Evolutionary conservation across 1,139 yeast genomes (phyloP).

Genomic region (Oligophagozyma castellii): DNA sequence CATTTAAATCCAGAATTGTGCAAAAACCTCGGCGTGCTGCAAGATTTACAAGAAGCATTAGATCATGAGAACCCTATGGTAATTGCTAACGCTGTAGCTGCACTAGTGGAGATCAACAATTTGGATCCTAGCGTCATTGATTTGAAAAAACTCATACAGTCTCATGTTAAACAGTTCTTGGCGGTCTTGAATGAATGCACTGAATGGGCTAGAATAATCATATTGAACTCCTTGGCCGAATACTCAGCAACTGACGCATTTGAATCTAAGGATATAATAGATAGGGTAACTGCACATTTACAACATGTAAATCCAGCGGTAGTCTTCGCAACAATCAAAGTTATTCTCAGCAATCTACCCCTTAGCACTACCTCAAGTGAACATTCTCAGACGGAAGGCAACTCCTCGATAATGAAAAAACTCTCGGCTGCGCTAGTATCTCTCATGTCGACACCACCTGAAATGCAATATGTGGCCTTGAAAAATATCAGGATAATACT

Average conservation of each 20-base stretch:
- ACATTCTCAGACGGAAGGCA: constrained; percentile 13
- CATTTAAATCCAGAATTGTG: constrained; percentile 75
- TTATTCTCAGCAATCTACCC: constrained; percentile 62
- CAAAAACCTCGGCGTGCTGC: constrained; percentile 75
- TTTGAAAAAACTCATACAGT: constrained; percentile 22
- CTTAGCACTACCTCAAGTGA: too few relatives aligned
- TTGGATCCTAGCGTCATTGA: constrained; percentile 38
- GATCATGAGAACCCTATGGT: constrained; percentile 94
- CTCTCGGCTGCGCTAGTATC: constrained; percentile 89
- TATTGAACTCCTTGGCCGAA: constrained; percentile 67
- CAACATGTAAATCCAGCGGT: constrained; percentile 98
- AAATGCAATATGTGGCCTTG: constrained; percentile 89
- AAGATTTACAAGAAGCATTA: constrained; percentile 51
- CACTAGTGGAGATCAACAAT: constrained; percentile 71
- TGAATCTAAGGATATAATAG: constrained; percentile 79
- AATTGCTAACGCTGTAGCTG: constrained; percentile 81
- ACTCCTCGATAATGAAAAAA: constrained; percentile 35
- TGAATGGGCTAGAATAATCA: constrained; percentile 96
- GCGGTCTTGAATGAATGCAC: constrained; percentile 91
- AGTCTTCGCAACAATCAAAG: constrained; percentile 76
- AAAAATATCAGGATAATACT: constrained; percentile 82
- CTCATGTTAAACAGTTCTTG: constrained; percentile 38
- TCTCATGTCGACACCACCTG: constrained; percentile 74
- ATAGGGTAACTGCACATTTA: constrained; percentile 84
- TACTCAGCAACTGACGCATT: constrained; percentile 41